Percentiles rank a stretch among this genome's conserved stretches.
These are phyloP conservation scores for Trametes pubescens DNA, from an alignment of 1,284 basidiomycete genomes.

Conservation along the genomic window DNA sequence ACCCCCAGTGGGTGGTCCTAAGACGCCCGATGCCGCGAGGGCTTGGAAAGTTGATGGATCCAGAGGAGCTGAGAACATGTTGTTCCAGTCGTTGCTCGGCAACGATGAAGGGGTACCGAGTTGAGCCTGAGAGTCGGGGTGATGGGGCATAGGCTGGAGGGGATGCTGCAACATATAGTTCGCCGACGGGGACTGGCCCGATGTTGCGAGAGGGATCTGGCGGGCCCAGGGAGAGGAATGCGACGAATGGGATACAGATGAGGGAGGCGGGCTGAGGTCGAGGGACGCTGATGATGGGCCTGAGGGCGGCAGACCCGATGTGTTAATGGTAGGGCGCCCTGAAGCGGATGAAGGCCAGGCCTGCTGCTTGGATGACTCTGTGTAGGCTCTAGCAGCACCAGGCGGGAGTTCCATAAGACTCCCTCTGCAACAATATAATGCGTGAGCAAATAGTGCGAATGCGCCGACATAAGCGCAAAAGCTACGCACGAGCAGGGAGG, in stretches of 20 bases:
- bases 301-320: constrained; percentile 43
- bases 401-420: constrained; percentile 43
- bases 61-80: constrained; percentile 64
- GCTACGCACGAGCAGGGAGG: constrained; percentile 15
- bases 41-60: constrained; percentile 65
- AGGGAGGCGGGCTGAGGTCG: constrained; percentile 47
- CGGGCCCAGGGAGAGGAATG: constrained; percentile 53
- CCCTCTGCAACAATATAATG: constrained; percentile 18
- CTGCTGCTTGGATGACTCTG: constrained; percentile 37
- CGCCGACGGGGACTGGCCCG: constrained; percentile 34
- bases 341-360: constrained; percentile 48
- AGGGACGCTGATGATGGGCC: constrained; percentile 43
- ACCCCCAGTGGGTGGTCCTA: constrained; percentile 44
- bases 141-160: constrained; percentile 35
- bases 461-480: constrained; percentile 30
- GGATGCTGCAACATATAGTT: constrained; percentile 40
- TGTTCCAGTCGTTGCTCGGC: constrained; percentile 58
- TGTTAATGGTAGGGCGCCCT: constrained; percentile 50
- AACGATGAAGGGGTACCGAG: constrained; percentile 43
- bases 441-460: constrained; percentile 25
- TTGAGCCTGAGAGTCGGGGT: constrained; percentile 35
- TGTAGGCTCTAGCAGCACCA: constrained; percentile 38
- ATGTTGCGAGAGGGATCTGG: constrained; percentile 40
- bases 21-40: constrained; percentile 64
- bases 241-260: constrained; percentile 48